These are phyloP conservation scores for Tremellales sp. DNA, from an alignment of 1,284 basidiomycete species.

Conservation along the genomic window DNA sequence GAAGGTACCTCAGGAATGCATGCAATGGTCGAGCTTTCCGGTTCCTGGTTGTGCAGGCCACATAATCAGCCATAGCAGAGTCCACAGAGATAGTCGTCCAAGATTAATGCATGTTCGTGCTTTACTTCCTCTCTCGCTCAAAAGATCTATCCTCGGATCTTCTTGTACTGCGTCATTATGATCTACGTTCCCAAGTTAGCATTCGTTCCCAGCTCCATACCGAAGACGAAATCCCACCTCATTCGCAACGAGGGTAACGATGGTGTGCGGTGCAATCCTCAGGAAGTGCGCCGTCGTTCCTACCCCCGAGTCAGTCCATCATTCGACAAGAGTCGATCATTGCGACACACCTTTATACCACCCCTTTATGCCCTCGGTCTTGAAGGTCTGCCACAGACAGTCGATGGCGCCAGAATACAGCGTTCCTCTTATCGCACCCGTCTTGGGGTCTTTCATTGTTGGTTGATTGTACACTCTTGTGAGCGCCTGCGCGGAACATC, in stretches of 20 bases:
- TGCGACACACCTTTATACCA: slow-evolving; percentile 92
- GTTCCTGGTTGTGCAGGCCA: no score
- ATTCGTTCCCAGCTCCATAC: no score
- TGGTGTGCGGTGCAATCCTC: slow-evolving; percentile 84
- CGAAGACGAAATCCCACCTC: no score
- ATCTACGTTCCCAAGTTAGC: no score
- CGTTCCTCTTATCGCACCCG: slow-evolving; percentile 69
- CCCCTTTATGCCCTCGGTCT: slow-evolving; percentile 80
- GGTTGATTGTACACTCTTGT: slow-evolving; percentile 97
- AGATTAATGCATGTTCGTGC: background rate
- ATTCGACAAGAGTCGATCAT: slow-evolving; percentile 7
- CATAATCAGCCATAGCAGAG: no score
- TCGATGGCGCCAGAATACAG: slow-evolving; percentile 91
- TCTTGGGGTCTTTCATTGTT: slow-evolving; percentile 60
- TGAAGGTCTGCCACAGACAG: slow-evolving; percentile 92
- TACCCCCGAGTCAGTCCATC: slow-evolving; percentile 34
- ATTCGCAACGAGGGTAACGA: slow-evolving; percentile 80
- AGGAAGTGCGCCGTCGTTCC: slow-evolving; percentile 88
- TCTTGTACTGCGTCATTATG: no score
- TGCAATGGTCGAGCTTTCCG: no score
- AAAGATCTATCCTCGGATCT: no score
- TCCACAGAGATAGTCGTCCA: no score
- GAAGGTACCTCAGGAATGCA: no score
- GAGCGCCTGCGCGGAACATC: slow-evolving; percentile 58
- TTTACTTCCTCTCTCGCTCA: no score